Conservation (phyloP, 257 asterid species). For the Solanum dulcamara region DNA sequence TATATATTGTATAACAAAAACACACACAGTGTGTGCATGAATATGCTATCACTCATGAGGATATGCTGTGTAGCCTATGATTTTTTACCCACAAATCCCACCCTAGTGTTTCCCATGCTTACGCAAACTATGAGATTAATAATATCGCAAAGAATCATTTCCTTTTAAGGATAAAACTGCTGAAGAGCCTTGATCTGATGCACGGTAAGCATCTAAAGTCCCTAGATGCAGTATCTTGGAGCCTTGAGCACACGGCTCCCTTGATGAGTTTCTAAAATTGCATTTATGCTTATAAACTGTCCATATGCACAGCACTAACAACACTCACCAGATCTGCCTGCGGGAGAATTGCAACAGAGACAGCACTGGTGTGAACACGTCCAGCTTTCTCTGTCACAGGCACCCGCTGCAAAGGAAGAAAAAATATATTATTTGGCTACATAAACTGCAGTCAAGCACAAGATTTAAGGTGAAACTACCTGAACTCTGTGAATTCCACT, state of each 20-base stretch:
- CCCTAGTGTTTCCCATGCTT: neutral
- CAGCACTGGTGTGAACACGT: slow-evolving; percentile 95
- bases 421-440: slow-evolving; percentile 6
- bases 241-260: neutral
- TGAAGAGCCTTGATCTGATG: neutral
- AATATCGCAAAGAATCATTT: neutral
- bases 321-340: slow-evolving; percentile 83
- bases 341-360: slow-evolving; percentile 85
- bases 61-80: neutral
- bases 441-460: neutral
- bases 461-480: slow-evolving; percentile 27
- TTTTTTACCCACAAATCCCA: neutral
- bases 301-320: neutral
- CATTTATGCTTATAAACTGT: neutral
- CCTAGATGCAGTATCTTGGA: neutral
- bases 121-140: neutral
- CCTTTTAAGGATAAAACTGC: neutral
- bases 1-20: neutral
- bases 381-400: slow-evolving; percentile 91
- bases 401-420: slow-evolving; percentile 60
- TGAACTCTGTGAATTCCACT: slow-evolving; percentile 97
- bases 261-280: neutral
- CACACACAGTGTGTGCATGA: neutral
- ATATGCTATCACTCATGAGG: neutral
- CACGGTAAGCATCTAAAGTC: neutral